Evolutionary conservation across 2,329 filamentous ascomycete genomes (phyloP).

Genomic region (Aspergillus transmontanensis): DNA sequence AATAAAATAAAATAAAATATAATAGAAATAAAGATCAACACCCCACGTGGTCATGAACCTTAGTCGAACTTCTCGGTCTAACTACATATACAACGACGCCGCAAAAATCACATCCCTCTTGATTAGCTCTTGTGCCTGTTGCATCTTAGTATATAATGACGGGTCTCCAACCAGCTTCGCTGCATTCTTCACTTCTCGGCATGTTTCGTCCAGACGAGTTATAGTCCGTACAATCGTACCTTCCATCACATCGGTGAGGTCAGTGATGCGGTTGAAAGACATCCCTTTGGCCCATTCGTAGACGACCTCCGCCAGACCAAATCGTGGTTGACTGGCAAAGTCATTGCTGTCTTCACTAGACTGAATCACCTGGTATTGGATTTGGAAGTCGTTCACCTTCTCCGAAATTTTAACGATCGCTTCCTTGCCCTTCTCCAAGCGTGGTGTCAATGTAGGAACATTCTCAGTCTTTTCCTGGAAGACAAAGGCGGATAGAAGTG

Average conservation of each 20-base stretch:
- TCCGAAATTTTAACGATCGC: constrained; percentile 89
- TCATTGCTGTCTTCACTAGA: constrained; percentile 89
- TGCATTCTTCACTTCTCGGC: constrained; percentile 95
- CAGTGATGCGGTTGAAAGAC: constrained; percentile 97
- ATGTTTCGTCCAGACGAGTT: constrained; percentile 91
- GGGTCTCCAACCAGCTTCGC: constrained; percentile 94
- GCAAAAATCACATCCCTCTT: constrained; percentile 93
- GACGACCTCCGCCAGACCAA: constrained; percentile 94
- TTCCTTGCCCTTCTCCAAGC: constrained; percentile 77
- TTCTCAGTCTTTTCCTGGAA: constrained; percentile 95
- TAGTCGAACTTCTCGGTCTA: background rate
- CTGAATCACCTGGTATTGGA: constrained; percentile 86
- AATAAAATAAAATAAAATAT: background rate
- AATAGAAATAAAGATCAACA: background rate
- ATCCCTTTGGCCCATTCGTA: constrained; percentile 98
- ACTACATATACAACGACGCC: constrained; percentile 80
- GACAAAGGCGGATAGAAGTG: constrained; percentile 88
- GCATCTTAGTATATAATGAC: constrained; percentile 92
- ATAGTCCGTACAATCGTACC: constrained; percentile 97
- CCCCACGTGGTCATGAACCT: constrained; percentile 6
- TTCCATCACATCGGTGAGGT: constrained; percentile 93
- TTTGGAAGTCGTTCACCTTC: constrained; percentile 88
- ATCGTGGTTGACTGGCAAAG: constrained; percentile 82
- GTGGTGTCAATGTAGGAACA: constrained; percentile 77
- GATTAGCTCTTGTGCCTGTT: constrained; percentile 95